Percentiles rank a stretch among this genome's conserved stretches.
phyloP scores from a whole-genome alignment of 78 protist species.

The Dictyostelium capitatum region DNA sequence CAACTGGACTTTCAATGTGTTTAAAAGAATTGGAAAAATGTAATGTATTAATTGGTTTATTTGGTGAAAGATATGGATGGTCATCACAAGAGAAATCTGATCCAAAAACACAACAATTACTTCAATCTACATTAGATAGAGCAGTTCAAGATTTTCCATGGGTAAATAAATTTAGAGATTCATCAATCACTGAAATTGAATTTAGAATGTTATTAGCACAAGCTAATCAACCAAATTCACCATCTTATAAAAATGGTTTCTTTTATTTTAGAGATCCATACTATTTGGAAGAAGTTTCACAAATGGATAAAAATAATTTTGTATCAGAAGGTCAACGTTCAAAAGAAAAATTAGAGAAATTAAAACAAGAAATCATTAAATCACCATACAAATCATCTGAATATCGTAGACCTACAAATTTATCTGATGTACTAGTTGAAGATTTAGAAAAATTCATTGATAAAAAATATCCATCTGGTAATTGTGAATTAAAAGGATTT shows the following conservation, averaged over 20 bases:
- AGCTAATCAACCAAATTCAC: background rate
- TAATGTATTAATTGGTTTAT: conserved; percentile 69
- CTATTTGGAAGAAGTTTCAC: conserved; percentile 56
- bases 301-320: conserved; percentile 56
- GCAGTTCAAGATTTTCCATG: conserved; percentile 81
- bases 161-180: conserved; percentile 73
- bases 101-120: conserved; percentile 67
- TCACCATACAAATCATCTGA: conserved; percentile 18
- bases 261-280: conserved; percentile 84
- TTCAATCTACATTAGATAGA: conserved; percentile 42
- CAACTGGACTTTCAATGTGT: conserved; percentile 70
- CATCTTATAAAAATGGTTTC: background rate
- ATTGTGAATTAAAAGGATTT: background rate
- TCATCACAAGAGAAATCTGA: conserved; percentile 62
- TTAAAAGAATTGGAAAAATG: conserved; percentile 75
- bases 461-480: conserved; percentile 66
- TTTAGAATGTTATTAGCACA: conserved; percentile 41
- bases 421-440: conserved; percentile 76
- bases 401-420: conserved; percentile 72
- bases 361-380: conserved; percentile 53
- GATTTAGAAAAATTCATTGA: conserved; percentile 70
- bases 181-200: conserved; percentile 79
- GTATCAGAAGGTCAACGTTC: conserved; percentile 67
- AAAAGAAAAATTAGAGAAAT: conserved; percentile 49
- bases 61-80: conserved; percentile 88